Percentiles rank a stretch among this genome's conserved stretches.
These are phyloP conservation scores for Pseudocercospora fuligena DNA, from an alignment of 2,329 filamentous ascomycete genomes.

Conservation along the genomic window DNA sequence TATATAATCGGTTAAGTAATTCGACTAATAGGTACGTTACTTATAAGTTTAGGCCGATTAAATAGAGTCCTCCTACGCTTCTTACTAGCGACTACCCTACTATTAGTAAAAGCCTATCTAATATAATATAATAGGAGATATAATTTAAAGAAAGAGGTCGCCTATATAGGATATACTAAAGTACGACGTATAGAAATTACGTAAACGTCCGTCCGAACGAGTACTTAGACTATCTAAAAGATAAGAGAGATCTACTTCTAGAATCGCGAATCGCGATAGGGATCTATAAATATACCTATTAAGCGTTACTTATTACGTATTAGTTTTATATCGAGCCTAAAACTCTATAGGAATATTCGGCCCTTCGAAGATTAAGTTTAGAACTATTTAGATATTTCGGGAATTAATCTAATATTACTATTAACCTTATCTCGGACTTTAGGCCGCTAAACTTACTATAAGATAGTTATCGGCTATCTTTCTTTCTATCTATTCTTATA, in stretches of 20 bases:
- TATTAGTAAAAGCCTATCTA: too few species aligned
- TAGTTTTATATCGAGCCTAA: too few species aligned
- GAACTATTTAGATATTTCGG: not conserved
- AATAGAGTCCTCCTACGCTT: too few species aligned
- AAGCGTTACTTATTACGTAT: too few species aligned
- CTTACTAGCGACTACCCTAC: too few species aligned
- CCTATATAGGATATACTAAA: not conserved
- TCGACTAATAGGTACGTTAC: too few species aligned
- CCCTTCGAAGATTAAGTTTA: not conserved
- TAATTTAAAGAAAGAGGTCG: not conserved
- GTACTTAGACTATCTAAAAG: not conserved
- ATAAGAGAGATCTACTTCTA: not conserved
- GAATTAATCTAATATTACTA: not conserved
- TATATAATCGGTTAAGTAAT: too few species aligned
- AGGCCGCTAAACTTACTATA: not conserved
- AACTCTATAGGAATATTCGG: too few species aligned
- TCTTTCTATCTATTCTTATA: too few species aligned
- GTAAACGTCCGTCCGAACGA: not conserved
- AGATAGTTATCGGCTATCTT: not conserved
- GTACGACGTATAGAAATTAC: not conserved
- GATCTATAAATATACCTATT: not conserved
- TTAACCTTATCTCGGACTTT: not conserved
- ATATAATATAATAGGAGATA: too few species aligned
- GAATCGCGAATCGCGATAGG: constrained; percentile 1
- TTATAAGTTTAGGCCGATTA: too few species aligned